A percentile compares a stretch with the other conserved stretches of the same genome.
Evolutionary conservation across 306 rosid species (phyloP).

Genomic region (Morella rubra): DNA sequence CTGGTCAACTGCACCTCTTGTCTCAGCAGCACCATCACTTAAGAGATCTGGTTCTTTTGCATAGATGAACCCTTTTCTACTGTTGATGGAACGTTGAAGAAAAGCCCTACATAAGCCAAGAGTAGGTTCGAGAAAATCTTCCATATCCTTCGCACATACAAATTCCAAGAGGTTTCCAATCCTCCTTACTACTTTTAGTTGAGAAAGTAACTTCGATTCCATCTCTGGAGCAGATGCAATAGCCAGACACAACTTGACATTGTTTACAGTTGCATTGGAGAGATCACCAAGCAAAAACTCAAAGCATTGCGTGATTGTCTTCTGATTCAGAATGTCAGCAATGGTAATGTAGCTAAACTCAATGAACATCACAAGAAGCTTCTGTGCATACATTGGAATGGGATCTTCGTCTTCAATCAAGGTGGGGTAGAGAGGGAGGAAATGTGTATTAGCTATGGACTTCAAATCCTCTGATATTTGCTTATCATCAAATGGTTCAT

Average conservation of each 20-base stretch:
- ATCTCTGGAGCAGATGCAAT: conserved; percentile 89
- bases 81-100: conserved; percentile 68
- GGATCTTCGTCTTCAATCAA: conserved; percentile 94
- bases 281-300: conserved; percentile 97
- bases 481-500: conserved; percentile 69
- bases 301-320: conserved; percentile 92
- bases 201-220: conserved; percentile 93
- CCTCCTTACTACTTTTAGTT: conserved; percentile 84
- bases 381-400: conserved; percentile 89
- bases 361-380: conserved; percentile 97
- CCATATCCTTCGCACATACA: conserved; percentile 83
- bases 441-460: conserved; percentile 59
- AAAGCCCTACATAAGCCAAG: conserved; percentile 90
- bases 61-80: conserved; percentile 55
- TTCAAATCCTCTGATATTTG: conserved; percentile 69
- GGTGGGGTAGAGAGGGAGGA: conserved; percentile 93
- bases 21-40: conserved; percentile 49
- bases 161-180: conserved; percentile 86
- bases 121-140: conserved; percentile 87
- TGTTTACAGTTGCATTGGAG: conserved; percentile 82
- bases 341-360: conserved; percentile 70
- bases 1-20: conserved; percentile 54
- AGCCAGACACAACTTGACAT: conserved; percentile 83
- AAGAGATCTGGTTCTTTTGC: conserved; percentile 66
- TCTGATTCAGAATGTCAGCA: conserved; percentile 78